Evolutionary conservation across 768 basidiomycete species (phyloP), one percentile per base, ranked within the genome.

Genomic region (Lepiota venenata): DNA sequence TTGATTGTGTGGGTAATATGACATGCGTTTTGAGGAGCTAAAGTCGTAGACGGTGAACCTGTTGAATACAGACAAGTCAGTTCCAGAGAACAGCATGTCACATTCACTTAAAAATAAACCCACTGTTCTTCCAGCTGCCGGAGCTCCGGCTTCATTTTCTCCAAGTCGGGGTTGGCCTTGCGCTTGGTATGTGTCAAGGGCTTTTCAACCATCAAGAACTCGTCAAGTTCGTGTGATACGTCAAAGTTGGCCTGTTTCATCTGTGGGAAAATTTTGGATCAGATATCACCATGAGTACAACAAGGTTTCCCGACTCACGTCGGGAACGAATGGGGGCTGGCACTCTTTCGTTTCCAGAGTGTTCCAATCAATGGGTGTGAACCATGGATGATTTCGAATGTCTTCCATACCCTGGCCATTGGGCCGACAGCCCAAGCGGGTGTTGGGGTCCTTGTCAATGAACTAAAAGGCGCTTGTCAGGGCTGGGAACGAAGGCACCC

Each of bases 241-340:
- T 99, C 96, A 69, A 98, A 99, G 69, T 99, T 98, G n/a, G 94
- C 91, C 70, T 88, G 88, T 67, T 95, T 94, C 70, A 88, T 84
- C 95, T 99, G 64, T 56, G 39, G 47, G 53, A 39, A 56, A 32
- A 25, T 25, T 25, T 59, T 41, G 27, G 51, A 39, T 55, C 18
- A 42, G 42, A 25, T 47, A 20, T 49, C 45, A 35, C 38, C 27
- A 46, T 49, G 41, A 22, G 5, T 47, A 52, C 29, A 51, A 42
- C 35, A 36, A 56, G 27, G 22, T 25, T 18, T 47, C 53, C 41
- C 15, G 16, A 87, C 94, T 61, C 63, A 98, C 94, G 64, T 97
- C 91, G 43, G 95, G 97, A 56, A 92, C 85, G 64, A 95, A 98
- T 2, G 90, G 90, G 0, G 97, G 87, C 43, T 84, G 80, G 35